phyloP scores from a whole-genome alignment of 202 grass and related monocot species.

The Thinopyrum obtusiflorum region DNA sequence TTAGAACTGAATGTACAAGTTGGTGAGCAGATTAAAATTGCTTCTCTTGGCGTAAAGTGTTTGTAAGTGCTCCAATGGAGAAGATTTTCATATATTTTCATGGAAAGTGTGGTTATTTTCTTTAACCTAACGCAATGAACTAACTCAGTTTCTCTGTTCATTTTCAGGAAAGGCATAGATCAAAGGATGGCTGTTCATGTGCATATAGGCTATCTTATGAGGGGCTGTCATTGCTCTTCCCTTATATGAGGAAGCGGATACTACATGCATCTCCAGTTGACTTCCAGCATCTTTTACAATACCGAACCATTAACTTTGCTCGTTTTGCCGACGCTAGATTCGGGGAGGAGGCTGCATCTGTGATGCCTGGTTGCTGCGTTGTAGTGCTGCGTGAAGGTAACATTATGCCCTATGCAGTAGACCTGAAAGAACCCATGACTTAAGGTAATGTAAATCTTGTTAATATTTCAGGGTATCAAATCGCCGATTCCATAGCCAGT shows the following conservation, averaged over 20 bases:
- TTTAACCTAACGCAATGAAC: neutral
- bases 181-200: constrained; percentile 73
- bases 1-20: constrained; percentile 62
- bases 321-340: constrained; percentile 53
- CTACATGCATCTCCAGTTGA: constrained; percentile 54
- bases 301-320: constrained; percentile 63
- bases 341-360: constrained; percentile 47
- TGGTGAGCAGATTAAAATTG: constrained; percentile 81
- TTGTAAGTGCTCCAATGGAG: constrained; percentile 54
- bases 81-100: neutral
- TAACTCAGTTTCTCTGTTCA: neutral
- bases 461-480: constrained; percentile 36
- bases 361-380: constrained; percentile 74
- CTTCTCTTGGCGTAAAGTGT: constrained; percentile 84
- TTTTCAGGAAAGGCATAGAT: constrained; percentile 79
- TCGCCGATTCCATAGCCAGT: constrained; percentile 9
- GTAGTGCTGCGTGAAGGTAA: constrained; percentile 71
- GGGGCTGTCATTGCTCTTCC: constrained; percentile 69
- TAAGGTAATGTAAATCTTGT: constrained; percentile 1
- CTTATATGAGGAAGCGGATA: constrained; percentile 64
- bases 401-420: neutral
- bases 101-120: neutral
- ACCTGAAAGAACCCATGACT: neutral
- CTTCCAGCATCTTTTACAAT: constrained; percentile 77
- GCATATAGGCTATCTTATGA: constrained; percentile 83